Evolutionary conservation across 2,329 filamentous ascomycete species (phyloP).

Genomic region (Bretziella fagacearum): DNA sequence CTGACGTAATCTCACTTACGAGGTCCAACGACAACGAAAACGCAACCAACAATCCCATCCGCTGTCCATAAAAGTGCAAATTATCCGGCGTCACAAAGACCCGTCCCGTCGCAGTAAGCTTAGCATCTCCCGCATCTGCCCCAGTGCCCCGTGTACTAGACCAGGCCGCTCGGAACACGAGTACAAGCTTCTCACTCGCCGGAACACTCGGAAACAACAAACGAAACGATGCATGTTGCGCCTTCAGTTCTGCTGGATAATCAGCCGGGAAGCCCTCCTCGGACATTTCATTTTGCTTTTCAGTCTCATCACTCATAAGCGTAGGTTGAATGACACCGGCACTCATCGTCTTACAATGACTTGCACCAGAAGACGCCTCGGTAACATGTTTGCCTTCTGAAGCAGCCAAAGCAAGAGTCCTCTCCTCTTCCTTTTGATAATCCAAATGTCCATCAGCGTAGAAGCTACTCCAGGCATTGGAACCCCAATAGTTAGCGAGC

Average conservation of each 20-base stretch:
- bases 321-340: conserved; percentile 10
- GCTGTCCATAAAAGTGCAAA: conserved; percentile 93
- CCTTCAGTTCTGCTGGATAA: conserved; percentile 67
- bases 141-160: conserved; percentile 27
- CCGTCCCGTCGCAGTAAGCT: conserved; percentile 47
- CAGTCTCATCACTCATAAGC: conserved; percentile 6
- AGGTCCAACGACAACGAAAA: conserved; percentile 58
- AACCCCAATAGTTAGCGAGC: conserved; percentile 89
- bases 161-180: conserved; percentile 91
- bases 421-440: conserved; percentile 13
- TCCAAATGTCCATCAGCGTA: conserved; percentile 19
- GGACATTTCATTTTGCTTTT: conserved; percentile 13
- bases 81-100: conserved; percentile 76
- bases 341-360: conserved; percentile 16
- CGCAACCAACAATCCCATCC: conserved; percentile 76
- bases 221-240: conserved; percentile 85
- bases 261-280: conserved; percentile 45
- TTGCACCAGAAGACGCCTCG: conserved; percentile 2
- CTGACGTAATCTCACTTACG: conserved; percentile 76
- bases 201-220: conserved; percentile 73
- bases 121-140: conserved; percentile 21
- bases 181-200: conserved; percentile 61
- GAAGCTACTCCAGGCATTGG: conserved; percentile 49
- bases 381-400: conserved; percentile 12
- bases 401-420: conserved; percentile 9